A percentile compares a stretch with the other conserved stretches of the same genome.
phyloP scores from a whole-genome alignment of 495 filamentous ascomycete species.

The Penicillium herquei region DNA sequence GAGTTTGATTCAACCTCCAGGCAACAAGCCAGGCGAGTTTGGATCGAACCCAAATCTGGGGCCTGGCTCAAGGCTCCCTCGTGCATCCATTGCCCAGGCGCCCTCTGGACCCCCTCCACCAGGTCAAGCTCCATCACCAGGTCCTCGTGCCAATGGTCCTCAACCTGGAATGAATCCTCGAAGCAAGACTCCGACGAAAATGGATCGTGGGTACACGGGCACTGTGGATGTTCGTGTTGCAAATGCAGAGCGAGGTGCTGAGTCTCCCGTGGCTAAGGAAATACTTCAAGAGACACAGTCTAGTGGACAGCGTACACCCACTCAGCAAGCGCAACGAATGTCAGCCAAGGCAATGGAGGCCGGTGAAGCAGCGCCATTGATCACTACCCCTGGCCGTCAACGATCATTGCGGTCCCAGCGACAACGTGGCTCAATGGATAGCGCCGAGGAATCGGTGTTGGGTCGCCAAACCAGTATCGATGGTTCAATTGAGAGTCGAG shows the following conservation, averaged over 20 bases:
- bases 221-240: slow-evolving; percentile 49
- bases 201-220: slow-evolving; percentile 46
- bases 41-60: slow-evolving; percentile 35
- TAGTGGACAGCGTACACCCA: slow-evolving; percentile 62
- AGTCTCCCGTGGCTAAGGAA: slow-evolving; percentile 57
- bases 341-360: slow-evolving; percentile 49
- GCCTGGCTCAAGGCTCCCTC: slow-evolving; percentile 63
- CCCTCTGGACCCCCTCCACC: slow-evolving; percentile 83
- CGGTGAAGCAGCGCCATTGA: slow-evolving; percentile 47
- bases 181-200: slow-evolving; percentile 58
- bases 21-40: slow-evolving; percentile 30
- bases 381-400: slow-evolving; percentile 42
- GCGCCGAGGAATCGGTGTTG: slow-evolving; percentile 45
- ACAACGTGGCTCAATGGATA: slow-evolving; percentile 45
- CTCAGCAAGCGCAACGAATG: slow-evolving; percentile 42
- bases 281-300: slow-evolving; percentile 43
- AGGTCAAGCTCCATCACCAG: slow-evolving; percentile 80
- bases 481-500: slow-evolving; percentile 43
- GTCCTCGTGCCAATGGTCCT: slow-evolving; percentile 54
- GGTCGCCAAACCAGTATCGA: slow-evolving; percentile 43
- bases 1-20: slow-evolving; percentile 38
- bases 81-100: slow-evolving; percentile 66
- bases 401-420: slow-evolving; percentile 43
- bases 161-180: slow-evolving; percentile 39
- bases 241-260: slow-evolving; percentile 46